These are phyloP conservation scores for Colletotrichum echinochloae DNA, from an alignment of 2,329 filamentous ascomycete genomes.

Conservation along the genomic window DNA sequence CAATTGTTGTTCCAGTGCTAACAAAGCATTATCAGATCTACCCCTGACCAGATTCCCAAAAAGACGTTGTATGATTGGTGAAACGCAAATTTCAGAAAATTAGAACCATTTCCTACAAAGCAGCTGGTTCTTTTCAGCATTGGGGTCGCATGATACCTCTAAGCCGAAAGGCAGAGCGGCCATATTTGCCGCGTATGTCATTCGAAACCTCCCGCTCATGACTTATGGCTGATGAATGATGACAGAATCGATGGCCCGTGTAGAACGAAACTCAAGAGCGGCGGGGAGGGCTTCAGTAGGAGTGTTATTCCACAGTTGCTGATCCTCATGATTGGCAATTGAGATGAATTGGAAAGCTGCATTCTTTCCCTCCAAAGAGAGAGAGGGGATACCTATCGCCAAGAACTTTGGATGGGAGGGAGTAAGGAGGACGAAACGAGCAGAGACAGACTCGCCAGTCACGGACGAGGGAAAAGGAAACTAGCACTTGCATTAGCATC, in stretches of 20 bases:
- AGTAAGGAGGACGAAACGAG: background rate
- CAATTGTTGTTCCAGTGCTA: too few species aligned
- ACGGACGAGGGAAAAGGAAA: background rate
- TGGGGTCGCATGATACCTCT: background rate
- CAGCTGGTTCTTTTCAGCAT: background rate
- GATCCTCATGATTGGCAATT: background rate
- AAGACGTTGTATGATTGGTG: background rate
- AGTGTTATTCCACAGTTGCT: background rate
- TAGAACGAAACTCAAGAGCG: background rate
- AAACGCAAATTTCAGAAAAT: too few species aligned
- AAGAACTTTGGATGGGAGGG: background rate
- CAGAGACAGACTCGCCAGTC: background rate
- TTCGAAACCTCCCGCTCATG: background rate
- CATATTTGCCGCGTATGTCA: too few species aligned
- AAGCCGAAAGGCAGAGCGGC: rapidly evolving
- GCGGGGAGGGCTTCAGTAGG: background rate
- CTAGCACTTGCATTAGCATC: background rate
- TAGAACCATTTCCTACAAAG: background rate
- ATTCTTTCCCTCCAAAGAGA: background rate
- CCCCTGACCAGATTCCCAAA: too few species aligned
- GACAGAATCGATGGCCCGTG: background rate
- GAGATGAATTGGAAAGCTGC: background rate
- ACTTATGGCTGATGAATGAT: background rate
- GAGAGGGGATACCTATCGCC: too few species aligned
- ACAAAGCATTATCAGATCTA: background rate